A percentile compares a stretch with the other conserved stretches of the same genome.
Conservation (phyloP, 345 rosid species). For the Murraya koenigii region DNA sequence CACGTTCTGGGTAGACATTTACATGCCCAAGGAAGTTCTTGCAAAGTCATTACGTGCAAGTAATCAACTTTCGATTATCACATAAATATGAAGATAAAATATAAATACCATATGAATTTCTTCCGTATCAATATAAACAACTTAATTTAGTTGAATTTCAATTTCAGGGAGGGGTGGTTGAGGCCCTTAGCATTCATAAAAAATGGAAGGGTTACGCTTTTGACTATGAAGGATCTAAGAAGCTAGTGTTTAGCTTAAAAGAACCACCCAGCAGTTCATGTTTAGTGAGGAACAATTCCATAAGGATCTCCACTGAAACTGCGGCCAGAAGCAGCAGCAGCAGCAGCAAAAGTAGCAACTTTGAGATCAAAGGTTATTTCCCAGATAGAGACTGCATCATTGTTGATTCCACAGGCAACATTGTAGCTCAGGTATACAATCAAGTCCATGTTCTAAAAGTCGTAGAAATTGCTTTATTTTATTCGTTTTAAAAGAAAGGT, state of each 20-base stretch:
- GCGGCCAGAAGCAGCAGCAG: constrained; percentile 20
- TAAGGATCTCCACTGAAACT: constrained; percentile 43
- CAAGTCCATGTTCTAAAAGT: background rate
- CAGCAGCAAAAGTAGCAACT: constrained; percentile 35
- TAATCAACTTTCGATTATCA: background rate
- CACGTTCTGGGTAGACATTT: background rate
- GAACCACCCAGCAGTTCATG: constrained; percentile 52
- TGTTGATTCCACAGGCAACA: constrained; percentile 45
- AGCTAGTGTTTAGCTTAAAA: constrained; percentile 60
- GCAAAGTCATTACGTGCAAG: constrained; percentile 6
- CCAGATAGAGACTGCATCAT: constrained; percentile 61
- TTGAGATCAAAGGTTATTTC: constrained; percentile 61
- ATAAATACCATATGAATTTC: too few relatives aligned
- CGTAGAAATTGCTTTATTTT: background rate
- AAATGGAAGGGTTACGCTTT: constrained; percentile 72
- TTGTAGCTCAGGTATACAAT: constrained; percentile 46
- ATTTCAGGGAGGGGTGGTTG: constrained; percentile 56
- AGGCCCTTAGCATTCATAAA: constrained; percentile 62
- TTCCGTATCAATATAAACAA: background rate
- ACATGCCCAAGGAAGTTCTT: background rate
- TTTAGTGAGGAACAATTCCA: constrained; percentile 33
- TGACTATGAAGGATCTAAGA: constrained; percentile 60
- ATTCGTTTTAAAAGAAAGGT: background rate
- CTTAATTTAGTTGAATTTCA: background rate
- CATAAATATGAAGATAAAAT: too few relatives aligned